Evolutionary conservation across 768 basidiomycete genomes (phyloP), one percentile per base, ranked within the genome.

Genomic region (Podaxis sp.): DNA sequence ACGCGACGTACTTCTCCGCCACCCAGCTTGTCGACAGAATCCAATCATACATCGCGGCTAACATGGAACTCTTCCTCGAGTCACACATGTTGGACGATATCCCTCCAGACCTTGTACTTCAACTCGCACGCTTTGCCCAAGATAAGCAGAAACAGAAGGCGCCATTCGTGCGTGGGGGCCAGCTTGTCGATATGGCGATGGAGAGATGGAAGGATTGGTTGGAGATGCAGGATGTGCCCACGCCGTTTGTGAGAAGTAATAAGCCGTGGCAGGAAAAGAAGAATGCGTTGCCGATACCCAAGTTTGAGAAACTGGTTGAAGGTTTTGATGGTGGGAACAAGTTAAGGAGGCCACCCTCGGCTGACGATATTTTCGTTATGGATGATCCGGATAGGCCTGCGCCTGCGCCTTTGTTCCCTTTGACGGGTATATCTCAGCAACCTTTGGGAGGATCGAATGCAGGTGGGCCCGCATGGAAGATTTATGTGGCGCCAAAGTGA

Each of bases 31-130:
- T 87, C 22, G 81, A 84, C 36, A 83, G 87, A 62, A 75, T 98
- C 39, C 86, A 94, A 73, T 84, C 80, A 26, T 98, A 94, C 73
- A 88, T 97, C 68, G 76, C 85, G 2, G 84, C 85, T 62, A 96
- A 94, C 70, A 79, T 96, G 78, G 97, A 99, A 73, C 86, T 87
- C 0, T 81, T 97, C 55, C 82, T 99, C 19, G 95, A 98, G 70
- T 80, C 80, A 38, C 83, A 84, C 17, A 83, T 96, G 68, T 82
- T 99, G 24, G 92, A 95, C 62, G 89, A 89, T 57, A 81, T 96
- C 40, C 80, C 87, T 2, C 70, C 78, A 17, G 80, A 82, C 38
- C 81, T 93, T 22, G 75, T 96, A 65, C 83, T 84, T 56, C 84
- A 88, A 65, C 82, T 99, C 6, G 79, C 88, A 2, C 69, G 73